Evolutionary conservation across 2,329 filamentous ascomycete genomes (phyloP).

Genomic region (Ceratocystiopsis sp.): DNA sequence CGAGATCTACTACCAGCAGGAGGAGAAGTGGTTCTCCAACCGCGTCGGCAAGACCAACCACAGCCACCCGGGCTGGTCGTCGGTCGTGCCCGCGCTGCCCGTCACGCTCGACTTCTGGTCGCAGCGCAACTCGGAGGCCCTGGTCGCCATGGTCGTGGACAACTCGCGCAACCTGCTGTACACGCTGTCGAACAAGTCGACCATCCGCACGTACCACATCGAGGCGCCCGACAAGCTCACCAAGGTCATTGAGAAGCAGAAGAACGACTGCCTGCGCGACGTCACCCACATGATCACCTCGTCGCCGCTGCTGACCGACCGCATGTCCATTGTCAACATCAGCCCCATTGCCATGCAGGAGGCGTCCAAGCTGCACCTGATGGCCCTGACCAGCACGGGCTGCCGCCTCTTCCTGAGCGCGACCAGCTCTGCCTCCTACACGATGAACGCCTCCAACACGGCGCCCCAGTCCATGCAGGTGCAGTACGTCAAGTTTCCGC

Average conservation of each 20-base stretch:
- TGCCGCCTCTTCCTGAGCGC: slow-evolving; percentile 87
- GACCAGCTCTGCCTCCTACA: slow-evolving; percentile 57
- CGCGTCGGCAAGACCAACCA: slow-evolving; percentile 81
- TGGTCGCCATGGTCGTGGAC: slow-evolving; percentile 71
- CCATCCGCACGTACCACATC: slow-evolving; percentile 83
- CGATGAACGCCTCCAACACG: slow-evolving; percentile 39
- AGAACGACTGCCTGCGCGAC: slow-evolving; percentile 44
- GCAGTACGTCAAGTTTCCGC: slow-evolving; percentile 92
- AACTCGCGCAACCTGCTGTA: slow-evolving; percentile 80
- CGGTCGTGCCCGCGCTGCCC: slow-evolving; percentile 37
- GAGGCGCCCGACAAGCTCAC: slow-evolving; percentile 44
- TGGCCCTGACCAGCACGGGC: slow-evolving; percentile 80
- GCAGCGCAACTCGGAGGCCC: slow-evolving; percentile 39
- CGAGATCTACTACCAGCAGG: slow-evolving; percentile 90
- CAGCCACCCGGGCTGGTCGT: slow-evolving; percentile 55
- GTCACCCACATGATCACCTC: slow-evolving; percentile 74
- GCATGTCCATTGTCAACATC: slow-evolving; percentile 64
- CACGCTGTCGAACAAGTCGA: slow-evolving; percentile 73
- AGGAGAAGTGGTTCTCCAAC: slow-evolving; percentile 91
- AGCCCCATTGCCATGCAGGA: slow-evolving; percentile 67
- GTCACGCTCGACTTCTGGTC: slow-evolving; percentile 28
- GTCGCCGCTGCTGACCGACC: slow-evolving; percentile 51
- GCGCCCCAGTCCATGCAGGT: slow-evolving; percentile 92
- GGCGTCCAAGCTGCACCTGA: slow-evolving; percentile 68
- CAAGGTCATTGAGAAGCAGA: slow-evolving; percentile 49